A percentile compares a stretch with the other conserved stretches of the same genome.
Evolutionary conservation across 2,329 filamentous ascomycete genomes (phyloP).

Genomic region (Tricladium varicosporioides): DNA sequence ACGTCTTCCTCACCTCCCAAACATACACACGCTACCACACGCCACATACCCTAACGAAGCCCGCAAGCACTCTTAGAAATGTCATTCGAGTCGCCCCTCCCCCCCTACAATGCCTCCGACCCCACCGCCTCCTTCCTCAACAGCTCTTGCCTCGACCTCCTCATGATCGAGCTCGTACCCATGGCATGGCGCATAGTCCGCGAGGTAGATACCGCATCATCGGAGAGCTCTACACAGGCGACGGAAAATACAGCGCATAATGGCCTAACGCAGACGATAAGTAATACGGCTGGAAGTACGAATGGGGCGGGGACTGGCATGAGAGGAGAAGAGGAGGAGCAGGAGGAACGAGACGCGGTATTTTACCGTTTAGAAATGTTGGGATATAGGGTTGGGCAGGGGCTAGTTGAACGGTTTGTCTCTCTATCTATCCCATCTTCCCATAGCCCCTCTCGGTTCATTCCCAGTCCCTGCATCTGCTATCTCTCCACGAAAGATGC

Average conservation of each 20-base stretch:
- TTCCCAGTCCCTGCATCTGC: too few relatives aligned
- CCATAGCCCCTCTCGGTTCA: not conserved
- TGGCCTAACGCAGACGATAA: conserved; percentile 35
- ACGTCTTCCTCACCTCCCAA: not conserved
- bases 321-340: conserved; percentile 58
- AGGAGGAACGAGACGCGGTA: conserved; percentile 80
- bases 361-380: conserved; percentile 80
- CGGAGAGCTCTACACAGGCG: conserved; percentile 1
- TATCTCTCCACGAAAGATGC: too few relatives aligned
- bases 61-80: conserved; percentile 41
- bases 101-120: conserved; percentile 70
- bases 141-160: conserved; percentile 85
- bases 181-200: conserved; percentile 84
- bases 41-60: not conserved
- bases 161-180: conserved; percentile 95
- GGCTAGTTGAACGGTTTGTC: conserved; percentile 80
- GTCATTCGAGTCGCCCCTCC: conserved; percentile 71
- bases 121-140: conserved; percentile 74
- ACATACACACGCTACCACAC: not conserved
- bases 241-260: conserved; percentile 17
- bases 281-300: conserved; percentile 20
- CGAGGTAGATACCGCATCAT: conserved; percentile 42
- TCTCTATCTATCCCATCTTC: not conserved
- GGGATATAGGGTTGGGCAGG: conserved; percentile 90
- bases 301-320: conserved; percentile 59